phyloP scores from a whole-genome alignment of 2,329 filamentous ascomycete genomes.

The Claviceps sp. region DNA sequence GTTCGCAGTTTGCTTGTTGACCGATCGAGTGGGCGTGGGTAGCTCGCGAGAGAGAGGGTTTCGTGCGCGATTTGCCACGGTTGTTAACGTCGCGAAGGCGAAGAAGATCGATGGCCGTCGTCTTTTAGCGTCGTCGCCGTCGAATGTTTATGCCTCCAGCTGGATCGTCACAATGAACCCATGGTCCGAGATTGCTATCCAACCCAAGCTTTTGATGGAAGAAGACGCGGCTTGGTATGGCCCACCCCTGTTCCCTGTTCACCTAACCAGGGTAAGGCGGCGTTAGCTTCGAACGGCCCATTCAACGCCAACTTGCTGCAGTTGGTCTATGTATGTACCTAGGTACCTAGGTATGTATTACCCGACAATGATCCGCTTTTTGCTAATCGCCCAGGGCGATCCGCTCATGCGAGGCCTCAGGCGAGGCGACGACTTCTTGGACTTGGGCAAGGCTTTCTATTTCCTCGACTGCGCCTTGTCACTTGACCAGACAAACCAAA shows the following conservation, averaged over 20 bases:
- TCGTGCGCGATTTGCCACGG: neutral
- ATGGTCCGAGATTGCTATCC: neutral
- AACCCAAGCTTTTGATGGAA: slow-evolving; percentile 4
- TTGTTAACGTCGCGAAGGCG: neutral
- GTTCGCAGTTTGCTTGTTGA: neutral
- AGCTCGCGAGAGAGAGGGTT: neutral
- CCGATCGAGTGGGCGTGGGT: neutral
- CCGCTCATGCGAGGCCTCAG: too few species aligned
- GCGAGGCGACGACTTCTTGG: too few species aligned
- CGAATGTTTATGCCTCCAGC: neutral
- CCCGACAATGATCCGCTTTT: slow-evolving; percentile 4
- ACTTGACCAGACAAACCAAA: too few species aligned
- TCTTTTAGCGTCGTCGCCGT: neutral
- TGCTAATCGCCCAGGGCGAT: too few species aligned
- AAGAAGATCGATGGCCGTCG: neutral
- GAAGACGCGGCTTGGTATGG: slow-evolving; percentile 4
- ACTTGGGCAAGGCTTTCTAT: too few species aligned
- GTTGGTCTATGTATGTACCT: too few species aligned
- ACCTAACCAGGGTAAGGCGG: neutral
- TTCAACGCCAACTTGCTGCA: too few species aligned
- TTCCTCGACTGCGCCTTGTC: too few species aligned
- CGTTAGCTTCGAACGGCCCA: neutral
- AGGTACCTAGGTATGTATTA: neutral
- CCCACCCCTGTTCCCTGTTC: slow-evolving; percentile 1
- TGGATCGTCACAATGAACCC: neutral